Percentiles rank a stretch among this genome's conserved stretches.
These are phyloP conservation scores for Furcasterigmium sp. DNA, from an alignment of 2,329 filamentous ascomycete species.

Conservation along the genomic window DNA sequence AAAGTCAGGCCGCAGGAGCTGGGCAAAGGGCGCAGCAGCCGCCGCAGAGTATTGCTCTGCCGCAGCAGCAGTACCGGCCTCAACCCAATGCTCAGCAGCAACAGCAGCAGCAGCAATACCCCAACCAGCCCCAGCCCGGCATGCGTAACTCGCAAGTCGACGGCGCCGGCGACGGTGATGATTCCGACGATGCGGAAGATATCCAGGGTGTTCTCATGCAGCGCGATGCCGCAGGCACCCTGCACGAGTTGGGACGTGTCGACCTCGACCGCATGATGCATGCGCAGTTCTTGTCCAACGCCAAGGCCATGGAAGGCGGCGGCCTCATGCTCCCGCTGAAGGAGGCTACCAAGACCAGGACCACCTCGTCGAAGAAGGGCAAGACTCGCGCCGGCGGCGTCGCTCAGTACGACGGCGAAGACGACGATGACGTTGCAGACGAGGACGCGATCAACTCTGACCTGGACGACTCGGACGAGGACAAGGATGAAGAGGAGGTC, in stretches of 20 bases:
- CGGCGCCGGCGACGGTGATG: constrained; percentile 57
- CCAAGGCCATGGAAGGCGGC: constrained; percentile 67
- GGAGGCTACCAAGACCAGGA: constrained; percentile 38
- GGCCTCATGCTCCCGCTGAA: constrained; percentile 70
- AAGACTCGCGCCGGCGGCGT: constrained; percentile 21
- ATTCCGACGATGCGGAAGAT: constrained; percentile 37
- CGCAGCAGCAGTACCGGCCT: constrained; percentile 3
- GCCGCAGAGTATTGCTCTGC: not conserved
- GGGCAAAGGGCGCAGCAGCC: not conserved
- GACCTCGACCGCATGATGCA: constrained; percentile 68
- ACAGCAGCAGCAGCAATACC: constrained; percentile 17
- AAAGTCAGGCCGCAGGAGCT: not conserved
- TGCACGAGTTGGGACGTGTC: constrained; percentile 50
- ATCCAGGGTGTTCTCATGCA: constrained; percentile 56
- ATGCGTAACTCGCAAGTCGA: constrained; percentile 55
- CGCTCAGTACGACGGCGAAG: constrained; percentile 58
- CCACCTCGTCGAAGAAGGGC: constrained; percentile 13
- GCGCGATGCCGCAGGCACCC: constrained; percentile 46
- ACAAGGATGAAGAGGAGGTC: constrained; percentile 76
- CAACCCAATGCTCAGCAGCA: constrained; percentile 19
- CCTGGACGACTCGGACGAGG: constrained; percentile 89
- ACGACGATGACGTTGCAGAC: constrained; percentile 60
- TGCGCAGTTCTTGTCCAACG: constrained; percentile 58
- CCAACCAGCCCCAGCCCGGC: constrained; percentile 16
- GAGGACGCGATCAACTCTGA: constrained; percentile 99